These are phyloP conservation scores for Talaromyces proteolyticus DNA, from an alignment of 495 filamentous ascomycete genomes.

Conservation along the genomic window DNA sequence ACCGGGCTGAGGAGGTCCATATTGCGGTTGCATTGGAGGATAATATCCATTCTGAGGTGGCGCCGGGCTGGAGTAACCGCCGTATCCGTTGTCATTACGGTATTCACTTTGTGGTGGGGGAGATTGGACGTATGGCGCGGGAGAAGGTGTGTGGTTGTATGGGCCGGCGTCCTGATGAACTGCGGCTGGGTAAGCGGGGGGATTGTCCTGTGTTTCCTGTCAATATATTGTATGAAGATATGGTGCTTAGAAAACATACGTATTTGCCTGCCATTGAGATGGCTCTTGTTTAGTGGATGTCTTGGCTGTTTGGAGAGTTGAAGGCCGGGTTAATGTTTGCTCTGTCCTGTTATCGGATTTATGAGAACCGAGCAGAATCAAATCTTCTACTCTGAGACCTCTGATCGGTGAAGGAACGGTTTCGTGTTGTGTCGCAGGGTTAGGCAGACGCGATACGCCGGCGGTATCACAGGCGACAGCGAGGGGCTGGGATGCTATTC, in stretches of 20 bases:
- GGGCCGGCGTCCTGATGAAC: slow-evolving; percentile 7
- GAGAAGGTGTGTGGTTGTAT: slow-evolving; percentile 2
- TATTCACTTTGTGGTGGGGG: background rate
- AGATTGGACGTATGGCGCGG: slow-evolving; percentile 4
- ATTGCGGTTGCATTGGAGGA: slow-evolving; percentile 3
- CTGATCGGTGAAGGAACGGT: too few relatives aligned
- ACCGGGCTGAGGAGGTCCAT: slow-evolving; percentile 3
- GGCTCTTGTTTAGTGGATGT: background rate
- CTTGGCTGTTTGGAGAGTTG: background rate
- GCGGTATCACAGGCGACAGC: too few relatives aligned
- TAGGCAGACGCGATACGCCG: too few relatives aligned
- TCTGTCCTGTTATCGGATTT: background rate
- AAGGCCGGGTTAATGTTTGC: background rate
- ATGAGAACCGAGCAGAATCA: too few relatives aligned
- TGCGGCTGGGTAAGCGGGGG: slow-evolving; percentile 4
- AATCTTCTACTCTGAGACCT: too few relatives aligned
- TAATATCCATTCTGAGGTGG: slow-evolving; percentile 3
- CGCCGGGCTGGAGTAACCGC: slow-evolving; percentile 4
- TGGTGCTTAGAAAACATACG: background rate
- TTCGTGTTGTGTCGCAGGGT: too few relatives aligned
- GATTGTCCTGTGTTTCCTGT: slow-evolving; percentile 1
- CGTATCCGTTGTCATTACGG: slow-evolving; percentile 5
- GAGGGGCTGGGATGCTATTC: too few relatives aligned
- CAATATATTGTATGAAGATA: background rate
- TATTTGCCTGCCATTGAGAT: background rate